Conservation (phyloP, 768 basidiomycete genomes). For the Boletus reticuloceps region DNA sequence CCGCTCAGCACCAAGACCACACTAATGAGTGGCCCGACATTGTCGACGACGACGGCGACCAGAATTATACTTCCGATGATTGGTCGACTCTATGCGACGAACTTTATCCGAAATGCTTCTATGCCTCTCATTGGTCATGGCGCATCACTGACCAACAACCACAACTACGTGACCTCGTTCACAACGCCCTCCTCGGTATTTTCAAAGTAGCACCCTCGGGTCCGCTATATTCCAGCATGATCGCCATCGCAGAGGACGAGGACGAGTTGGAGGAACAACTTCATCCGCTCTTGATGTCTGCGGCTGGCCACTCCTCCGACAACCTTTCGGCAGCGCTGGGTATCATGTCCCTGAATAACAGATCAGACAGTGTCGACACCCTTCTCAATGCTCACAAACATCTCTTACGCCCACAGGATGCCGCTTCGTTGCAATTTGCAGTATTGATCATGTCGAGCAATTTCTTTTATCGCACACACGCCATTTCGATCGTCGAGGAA, state of each 20-base stretch:
- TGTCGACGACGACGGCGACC: slow-evolving; percentile 34
- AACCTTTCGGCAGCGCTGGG: slow-evolving; percentile 54
- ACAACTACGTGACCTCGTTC: slow-evolving; percentile 44
- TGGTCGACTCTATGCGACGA: slow-evolving; percentile 20
- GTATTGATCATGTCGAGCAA: slow-evolving; percentile 36
- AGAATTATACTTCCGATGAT: slow-evolving; percentile 22
- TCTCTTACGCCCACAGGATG: slow-evolving; percentile 62
- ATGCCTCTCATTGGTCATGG: slow-evolving; percentile 53
- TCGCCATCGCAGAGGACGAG: slow-evolving; percentile 36
- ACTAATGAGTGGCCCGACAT: neutral
- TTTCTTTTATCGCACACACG: slow-evolving; percentile 27
- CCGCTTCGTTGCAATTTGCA: slow-evolving; percentile 43
- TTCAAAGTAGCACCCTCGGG: slow-evolving; percentile 53
- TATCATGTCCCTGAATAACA: slow-evolving; percentile 41
- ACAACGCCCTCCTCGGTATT: slow-evolving; percentile 40
- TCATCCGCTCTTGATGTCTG: slow-evolving; percentile 32
- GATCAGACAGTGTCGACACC: slow-evolving; percentile 33
- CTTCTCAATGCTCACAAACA: slow-evolving; percentile 49
- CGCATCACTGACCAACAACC: slow-evolving; percentile 39
- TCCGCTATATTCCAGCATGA: slow-evolving; percentile 43
- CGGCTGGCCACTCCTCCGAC: slow-evolving; percentile 50
- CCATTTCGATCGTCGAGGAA: slow-evolving; percentile 45
- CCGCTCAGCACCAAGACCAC: neutral
- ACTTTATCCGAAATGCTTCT: slow-evolving; percentile 32
- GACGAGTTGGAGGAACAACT: slow-evolving; percentile 36